Base-by-base conservation (phyloP, 192 early-diverging fungal species). In the Linnemannia exigua region DNA sequence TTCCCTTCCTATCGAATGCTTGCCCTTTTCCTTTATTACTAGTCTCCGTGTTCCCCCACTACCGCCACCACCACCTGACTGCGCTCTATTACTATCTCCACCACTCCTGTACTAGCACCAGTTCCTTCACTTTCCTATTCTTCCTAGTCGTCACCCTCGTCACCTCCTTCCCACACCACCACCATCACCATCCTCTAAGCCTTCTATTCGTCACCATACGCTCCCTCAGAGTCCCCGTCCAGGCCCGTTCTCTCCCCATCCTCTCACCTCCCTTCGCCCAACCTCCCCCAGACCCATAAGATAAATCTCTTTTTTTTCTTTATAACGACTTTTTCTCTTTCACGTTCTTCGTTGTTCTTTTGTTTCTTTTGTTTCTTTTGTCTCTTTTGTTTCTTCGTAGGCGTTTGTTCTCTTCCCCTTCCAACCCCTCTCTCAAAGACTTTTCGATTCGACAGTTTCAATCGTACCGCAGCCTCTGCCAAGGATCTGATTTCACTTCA, bases 201-300 rank as follows among this genome's bases (percentile, higher is more conserved):
- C 48, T 25, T 31, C 41, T 50, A n/a, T 33, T 5, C 47, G 36
- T 28, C 75, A 83, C 54, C n/a, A 74, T 83, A 73, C 75, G 41
- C 33, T 67, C 75, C 54, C n/a, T 33, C 50, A 70, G 69, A 66
- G 33, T 46, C 72, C 63, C 37, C 72, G 68, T 74, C 20, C 76
- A 17, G 63, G 50, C 67, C 33, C 71, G 41, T 9, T 44, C 35
- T 52, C 12, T 41, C 36, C 38, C 66, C 41, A 31, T 35, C 66
- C 76, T 41, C 67, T 61, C 63, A 0, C 73, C 74, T 35, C 74
- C 74, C 22, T 84, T 78, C 41, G 20, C 36, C 38, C 76, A 79
- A 9, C 82, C 82, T 36, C 82, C 82, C 41, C 82, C 82, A 16
- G 82, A 84, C 52, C 82, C 82, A 63, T 84, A 84, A 84, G 6